Base-by-base conservation (phyloP, 129 eudicot genomes). In the Flaveria robusta region DNA sequence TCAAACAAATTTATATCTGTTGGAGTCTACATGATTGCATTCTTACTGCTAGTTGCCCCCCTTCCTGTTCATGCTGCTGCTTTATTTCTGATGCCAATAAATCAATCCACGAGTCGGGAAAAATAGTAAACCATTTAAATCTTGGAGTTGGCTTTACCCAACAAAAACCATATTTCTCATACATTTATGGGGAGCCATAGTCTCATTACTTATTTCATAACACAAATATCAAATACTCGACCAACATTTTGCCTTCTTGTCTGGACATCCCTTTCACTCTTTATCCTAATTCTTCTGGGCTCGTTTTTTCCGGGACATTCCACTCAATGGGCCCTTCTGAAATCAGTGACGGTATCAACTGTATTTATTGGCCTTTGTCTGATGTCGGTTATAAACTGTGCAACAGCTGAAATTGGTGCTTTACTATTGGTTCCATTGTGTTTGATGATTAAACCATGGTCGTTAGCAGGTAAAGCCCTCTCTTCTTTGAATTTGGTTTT, bases 1-100 rank as follows among this genome's bases (percentile, higher is more conserved):
- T 84, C 97, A n/a, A 86, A 80, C 80, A 91, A 87, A 54, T 95
- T 95, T 68, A 88, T 91, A 56, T 95, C 99, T 6, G 97, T 95
- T 19, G 99, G 99, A 77, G 95, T 91, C 47, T 95, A 95, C 88
- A 95, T 95, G 99, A 95, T 95, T 51, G 88, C 97, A 12, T 95
- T 95, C 72, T 82, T 85, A 63, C 92, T 95, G 23, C 96, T 95
- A 46, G 83, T 95, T 76, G 96, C 91, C 20, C 97, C 99, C 31
- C 92, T 95, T 54, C 99, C 97, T 2, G 81, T 95, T 11, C 87
- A 86, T 60, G 90, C 99, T 5, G 99, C 99, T 56, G 82, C 97
- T 49, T 89, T 95, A 4, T 95, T 79, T 86, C 96, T 9, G 84
- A 91, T 41, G 83, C 91, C 65, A 74, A 45, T 34, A 88, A 83